Evolutionary conservation across 108 stramenopile species (phyloP).

Genomic region (Nitzschia putrida): DNA sequence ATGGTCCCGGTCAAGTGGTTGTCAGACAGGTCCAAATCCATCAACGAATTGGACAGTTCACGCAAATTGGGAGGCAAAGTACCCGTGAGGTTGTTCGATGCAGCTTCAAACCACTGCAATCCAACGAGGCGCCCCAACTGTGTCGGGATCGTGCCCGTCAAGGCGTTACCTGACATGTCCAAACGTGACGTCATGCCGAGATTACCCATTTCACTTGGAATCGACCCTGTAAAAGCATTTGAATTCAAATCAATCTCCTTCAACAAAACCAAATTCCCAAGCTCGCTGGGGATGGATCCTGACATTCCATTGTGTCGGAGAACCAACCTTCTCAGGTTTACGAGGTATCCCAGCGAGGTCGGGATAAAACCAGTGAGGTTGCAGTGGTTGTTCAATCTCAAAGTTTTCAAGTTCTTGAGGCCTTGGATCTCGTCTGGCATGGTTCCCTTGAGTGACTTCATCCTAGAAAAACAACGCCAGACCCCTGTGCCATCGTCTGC

Average conservation of each 20-base stretch:
- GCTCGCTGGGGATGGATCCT: constrained; percentile 46
- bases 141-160: constrained; percentile 3
- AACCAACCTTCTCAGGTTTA: constrained; percentile 38
- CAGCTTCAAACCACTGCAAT: no score
- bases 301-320: constrained; percentile 27
- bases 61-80: no score
- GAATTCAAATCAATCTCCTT: constrained; percentile 40
- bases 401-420: no score
- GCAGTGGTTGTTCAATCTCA: not conserved
- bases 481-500: no score
- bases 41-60: no score
- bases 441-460: no score
- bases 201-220: constrained; percentile 26
- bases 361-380: constrained; percentile 40
- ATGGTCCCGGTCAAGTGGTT: constrained; percentile 24
- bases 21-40: not conserved
- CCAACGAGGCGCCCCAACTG: no score
- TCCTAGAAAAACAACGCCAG: no score
- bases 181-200: not conserved
- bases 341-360: constrained; percentile 35
- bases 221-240: constrained; percentile 39
- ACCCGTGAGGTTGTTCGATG: no score
- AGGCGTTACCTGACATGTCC: not conserved
- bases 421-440: no score
- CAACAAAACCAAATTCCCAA: constrained; percentile 44